Evolutionary conservation across 2,329 filamentous ascomycete species (phyloP).

Genomic region (Sclerotinia glacialis): DNA sequence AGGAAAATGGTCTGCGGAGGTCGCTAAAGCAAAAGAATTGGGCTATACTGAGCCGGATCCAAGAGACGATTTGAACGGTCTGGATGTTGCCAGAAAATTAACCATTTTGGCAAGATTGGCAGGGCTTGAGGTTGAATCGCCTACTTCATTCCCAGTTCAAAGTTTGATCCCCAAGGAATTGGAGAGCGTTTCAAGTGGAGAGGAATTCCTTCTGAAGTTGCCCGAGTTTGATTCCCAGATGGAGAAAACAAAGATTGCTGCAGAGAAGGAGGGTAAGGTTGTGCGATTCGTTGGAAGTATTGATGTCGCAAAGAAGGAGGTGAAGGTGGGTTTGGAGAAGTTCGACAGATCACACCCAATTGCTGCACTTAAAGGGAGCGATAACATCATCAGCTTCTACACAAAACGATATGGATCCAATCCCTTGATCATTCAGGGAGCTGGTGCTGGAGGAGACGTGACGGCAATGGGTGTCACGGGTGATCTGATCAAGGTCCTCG

Average conservation of each 20-base stretch:
- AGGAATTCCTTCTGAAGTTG: slow-evolving; percentile 81
- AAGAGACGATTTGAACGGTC: slow-evolving; percentile 79
- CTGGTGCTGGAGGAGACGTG: slow-evolving; percentile 89
- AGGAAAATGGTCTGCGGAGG: slow-evolving; percentile 86
- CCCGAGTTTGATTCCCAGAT: slow-evolving; percentile 84
- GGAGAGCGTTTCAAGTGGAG: slow-evolving; percentile 70
- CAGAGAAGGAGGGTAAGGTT: slow-evolving; percentile 84
- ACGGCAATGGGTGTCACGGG: slow-evolving; percentile 97
- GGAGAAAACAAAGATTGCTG: slow-evolving; percentile 82
- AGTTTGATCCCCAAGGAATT: slow-evolving; percentile 87
- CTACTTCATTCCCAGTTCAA: slow-evolving; percentile 89
- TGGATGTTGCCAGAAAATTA: slow-evolving; percentile 91
- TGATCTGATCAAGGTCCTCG: slow-evolving; percentile 85
- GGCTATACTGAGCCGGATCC: slow-evolving; percentile 92
- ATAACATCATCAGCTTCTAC: slow-evolving; percentile 99
- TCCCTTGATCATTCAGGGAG: slow-evolving; percentile 91
- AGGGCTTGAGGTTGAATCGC: slow-evolving; percentile 76
- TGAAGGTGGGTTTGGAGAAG: slow-evolving; percentile 90
- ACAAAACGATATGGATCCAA: slow-evolving; percentile 90
- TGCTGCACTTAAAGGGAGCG: slow-evolving; percentile 90
- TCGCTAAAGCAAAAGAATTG: slow-evolving; percentile 85
- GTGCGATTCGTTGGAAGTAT: slow-evolving; percentile 93
- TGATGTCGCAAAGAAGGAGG: slow-evolving; percentile 73
- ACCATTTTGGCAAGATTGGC: slow-evolving; percentile 88
- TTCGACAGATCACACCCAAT: slow-evolving; percentile 88